These are phyloP conservation scores for Biscogniauxia sp. DNA, from an alignment of 2,329 filamentous ascomycete genomes.

Conservation along the genomic window DNA sequence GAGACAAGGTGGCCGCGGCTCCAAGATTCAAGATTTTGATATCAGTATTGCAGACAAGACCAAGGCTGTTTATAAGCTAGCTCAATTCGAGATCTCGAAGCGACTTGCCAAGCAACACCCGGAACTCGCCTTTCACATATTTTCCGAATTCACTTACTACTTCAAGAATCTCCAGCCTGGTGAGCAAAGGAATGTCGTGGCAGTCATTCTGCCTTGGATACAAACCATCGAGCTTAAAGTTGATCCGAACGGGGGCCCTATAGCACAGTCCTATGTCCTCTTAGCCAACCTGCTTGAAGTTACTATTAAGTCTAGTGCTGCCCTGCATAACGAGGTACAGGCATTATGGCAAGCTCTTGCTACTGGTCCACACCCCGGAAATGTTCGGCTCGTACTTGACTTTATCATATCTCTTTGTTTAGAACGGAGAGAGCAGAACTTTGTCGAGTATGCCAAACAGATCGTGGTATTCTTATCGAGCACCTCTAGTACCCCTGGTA, in stretches of 20 bases:
- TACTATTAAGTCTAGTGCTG: constrained; percentile 85
- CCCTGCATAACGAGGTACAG: constrained; percentile 93
- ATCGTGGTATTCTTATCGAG: constrained; percentile 95
- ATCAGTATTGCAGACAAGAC: constrained; percentile 99
- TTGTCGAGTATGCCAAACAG: constrained; percentile 96
- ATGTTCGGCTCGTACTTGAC: constrained; percentile 90
- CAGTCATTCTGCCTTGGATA: constrained; percentile 93
- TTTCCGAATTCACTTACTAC: constrained; percentile 91
- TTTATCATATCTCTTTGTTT: constrained; percentile 95
- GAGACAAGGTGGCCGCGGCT: constrained; percentile 69
- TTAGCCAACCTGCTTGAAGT: constrained; percentile 94
- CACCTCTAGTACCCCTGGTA: constrained; percentile 68
- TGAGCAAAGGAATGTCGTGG: constrained; percentile 89
- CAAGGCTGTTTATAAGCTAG: constrained; percentile 94
- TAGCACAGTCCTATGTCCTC: constrained; percentile 88
- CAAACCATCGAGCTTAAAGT: constrained; percentile 90
- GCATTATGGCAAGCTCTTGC: constrained; percentile 96
- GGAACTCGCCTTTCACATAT: constrained; percentile 87
- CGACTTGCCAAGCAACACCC: constrained; percentile 84
- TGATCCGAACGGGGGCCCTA: constrained; percentile 87
- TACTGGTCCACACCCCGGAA: constrained; percentile 87
- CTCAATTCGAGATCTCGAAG: constrained; percentile 95
- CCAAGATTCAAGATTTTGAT: constrained; percentile 93
- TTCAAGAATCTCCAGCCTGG: constrained; percentile 84
- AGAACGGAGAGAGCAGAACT: constrained; percentile 94